Base-by-base conservation (phyloP, 805 yeast species). In the Ogataea trehaloabstinens region DNA sequence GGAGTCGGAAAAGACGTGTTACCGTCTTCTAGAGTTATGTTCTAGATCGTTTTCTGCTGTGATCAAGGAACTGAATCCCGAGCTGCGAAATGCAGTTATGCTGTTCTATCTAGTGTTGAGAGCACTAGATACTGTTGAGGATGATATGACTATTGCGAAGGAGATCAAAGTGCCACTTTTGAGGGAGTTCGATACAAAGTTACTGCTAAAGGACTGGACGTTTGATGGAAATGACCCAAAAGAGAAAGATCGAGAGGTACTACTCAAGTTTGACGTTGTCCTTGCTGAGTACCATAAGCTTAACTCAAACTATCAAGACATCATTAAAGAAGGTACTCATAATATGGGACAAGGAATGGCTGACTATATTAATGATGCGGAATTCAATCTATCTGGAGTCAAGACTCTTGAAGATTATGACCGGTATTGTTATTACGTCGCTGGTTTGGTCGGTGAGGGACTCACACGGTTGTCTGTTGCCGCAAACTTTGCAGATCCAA, bases 341-440 rank as follows among this genome's bases (percentile, higher is more conserved):
- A 73, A 82, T 61, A 93, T 93, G 99, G 99, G 98, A 41, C 80
- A 86, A 51, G 99, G 99, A 40, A 93, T 93, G 99, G 98, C 98
- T 22, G 89, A 87, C 56, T 93, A 90, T 64, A 80, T 85, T 38
- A 68, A 74, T 52, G 80, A 83, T 55, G 93, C 84, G 36, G 74
- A 82, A 46, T 86, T 86, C 67, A 88, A 87, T 60, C 59, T 75
- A 49, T 78, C 78, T 45, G 98, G 98, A 2, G 81, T 93, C 33
- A 68, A 68, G 34, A 87, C 96, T 1, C 60, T 85, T 31, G 70
- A 74, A 44, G 98, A 89, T 57, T 93, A 85, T 60, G 90, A 93
- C 59, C 70, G 83, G 45, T 93, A 93, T 69, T 93, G 99, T 65
- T 90, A 90, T 65, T 87, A 90, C 56, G 99, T 93, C 42, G 99